Conservation (phyloP, 208 protist genomes). For the Herpetomonas samuelpessoai region DNA sequence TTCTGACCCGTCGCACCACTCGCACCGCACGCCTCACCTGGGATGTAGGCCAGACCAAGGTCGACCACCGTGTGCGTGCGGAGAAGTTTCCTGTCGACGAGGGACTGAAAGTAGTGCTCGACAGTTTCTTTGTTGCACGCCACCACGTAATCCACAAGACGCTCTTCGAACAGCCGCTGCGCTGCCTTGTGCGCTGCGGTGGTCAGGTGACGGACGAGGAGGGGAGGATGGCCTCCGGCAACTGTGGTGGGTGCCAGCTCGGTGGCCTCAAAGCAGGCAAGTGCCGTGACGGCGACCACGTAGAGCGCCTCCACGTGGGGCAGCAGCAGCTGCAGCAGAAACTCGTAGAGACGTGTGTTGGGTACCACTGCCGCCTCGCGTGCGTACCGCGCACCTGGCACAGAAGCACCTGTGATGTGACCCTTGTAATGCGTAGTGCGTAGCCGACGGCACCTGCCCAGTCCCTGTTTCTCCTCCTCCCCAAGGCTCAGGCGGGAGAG, state of each 20-base stretch:
- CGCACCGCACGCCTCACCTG: background rate
- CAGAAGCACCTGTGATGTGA: constrained; percentile 3
- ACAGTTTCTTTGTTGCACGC: constrained; percentile 47
- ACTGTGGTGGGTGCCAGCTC: background rate
- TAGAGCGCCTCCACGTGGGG: constrained; percentile 57
- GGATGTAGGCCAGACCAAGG: background rate
- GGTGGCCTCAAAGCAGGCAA: background rate
- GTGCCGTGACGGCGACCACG: constrained; percentile 18
- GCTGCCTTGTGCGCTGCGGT: constrained; percentile 10
- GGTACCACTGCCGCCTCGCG: background rate
- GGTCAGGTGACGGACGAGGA: background rate
- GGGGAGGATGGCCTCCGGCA: background rate
- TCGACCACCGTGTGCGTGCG: background rate
- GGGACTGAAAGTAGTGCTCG: constrained; percentile 28
- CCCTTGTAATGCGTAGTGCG: background rate
- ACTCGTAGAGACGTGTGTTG: constrained; percentile 38
- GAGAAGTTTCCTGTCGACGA: constrained; percentile 1
- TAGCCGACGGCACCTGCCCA: background rate
- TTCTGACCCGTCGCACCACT: background rate
- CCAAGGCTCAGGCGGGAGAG: constrained; percentile 35
- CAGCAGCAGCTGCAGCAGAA: constrained; percentile 47
- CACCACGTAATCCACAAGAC: constrained; percentile 27
- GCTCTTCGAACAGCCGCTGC: constrained; percentile 18
- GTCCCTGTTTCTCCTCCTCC: background rate
- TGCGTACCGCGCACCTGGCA: too few relatives aligned